Conservation (phyloP, 164 flowering plant species). For the Paratinospora sagittata region DNA sequence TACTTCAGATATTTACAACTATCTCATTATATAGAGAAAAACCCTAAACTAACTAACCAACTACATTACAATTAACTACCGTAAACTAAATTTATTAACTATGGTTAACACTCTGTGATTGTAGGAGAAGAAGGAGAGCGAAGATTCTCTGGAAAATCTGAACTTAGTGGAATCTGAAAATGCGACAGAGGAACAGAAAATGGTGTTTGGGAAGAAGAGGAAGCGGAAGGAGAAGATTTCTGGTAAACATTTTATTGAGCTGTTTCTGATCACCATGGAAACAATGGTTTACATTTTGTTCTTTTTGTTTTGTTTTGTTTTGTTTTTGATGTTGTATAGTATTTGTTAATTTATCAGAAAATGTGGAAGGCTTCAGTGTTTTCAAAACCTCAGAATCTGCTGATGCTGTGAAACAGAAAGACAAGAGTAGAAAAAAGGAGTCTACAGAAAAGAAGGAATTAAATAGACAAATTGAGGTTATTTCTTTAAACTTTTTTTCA, state of each 20-base stretch:
- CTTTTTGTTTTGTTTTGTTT: background rate
- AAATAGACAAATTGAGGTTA: conserved; percentile 61
- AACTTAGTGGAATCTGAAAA: conserved; percentile 21
- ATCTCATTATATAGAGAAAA: no score
- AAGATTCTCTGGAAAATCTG: conserved; percentile 14
- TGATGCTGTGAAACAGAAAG: conserved; percentile 21
- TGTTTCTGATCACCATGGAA: background rate
- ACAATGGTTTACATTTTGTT: background rate
- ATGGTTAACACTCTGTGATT: no score
- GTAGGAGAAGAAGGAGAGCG: conserved; percentile 42
- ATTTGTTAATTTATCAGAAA: conserved; percentile 35
- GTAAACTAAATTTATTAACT: no score
- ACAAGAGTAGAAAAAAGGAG: conserved; percentile 17
- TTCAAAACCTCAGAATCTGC: conserved; percentile 48
- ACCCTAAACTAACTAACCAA: no score
- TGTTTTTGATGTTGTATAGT: background rate
- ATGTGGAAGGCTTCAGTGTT: conserved; percentile 65
- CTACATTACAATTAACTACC: no score
- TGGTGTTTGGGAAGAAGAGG: conserved; percentile 39
- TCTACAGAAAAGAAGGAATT: conserved; percentile 44
- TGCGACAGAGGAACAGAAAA: conserved; percentile 16
- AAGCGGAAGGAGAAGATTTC: conserved; percentile 33
- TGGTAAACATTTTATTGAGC: conserved; percentile 18
- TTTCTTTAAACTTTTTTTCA: no score
- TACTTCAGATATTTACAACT: no score